Evolutionary conservation across 1,284 basidiomycete genomes (phyloP), one percentile per base, ranked within the genome.

Genomic region (Chalciporus piperatoides): DNA sequence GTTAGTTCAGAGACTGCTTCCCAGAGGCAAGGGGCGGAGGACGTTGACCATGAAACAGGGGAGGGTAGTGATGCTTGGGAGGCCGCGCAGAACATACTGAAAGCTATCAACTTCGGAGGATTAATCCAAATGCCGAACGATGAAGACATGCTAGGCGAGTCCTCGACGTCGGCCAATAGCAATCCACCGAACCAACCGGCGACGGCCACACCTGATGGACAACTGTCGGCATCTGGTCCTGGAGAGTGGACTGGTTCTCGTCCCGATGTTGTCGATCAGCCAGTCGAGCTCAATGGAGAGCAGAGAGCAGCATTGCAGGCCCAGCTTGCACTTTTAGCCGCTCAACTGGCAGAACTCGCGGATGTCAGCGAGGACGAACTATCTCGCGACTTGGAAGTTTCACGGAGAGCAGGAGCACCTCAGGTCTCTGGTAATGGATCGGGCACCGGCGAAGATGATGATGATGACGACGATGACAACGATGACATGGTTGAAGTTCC

Each of bases 81-180:
- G 59, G 85, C 86, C 1, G 86, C 86, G 14, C 83, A 88, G 58
- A 84, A 79, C 56, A 87, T 89, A 42, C 71, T 89, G 46, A 80
- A 84, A 59, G 82, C 82, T 3, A 86, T 89, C 69, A 86, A 87
- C 63, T 84, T 86, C 57, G 79, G 78, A 4, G 71, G 68, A 27
- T 63, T 82, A 36, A 66, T 77, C 25, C 71, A 74, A 49, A 60
- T 75, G 36, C 60, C 71, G 23, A 61, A 63, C 30, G 71, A 75
- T 30, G 70, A 71, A 4, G 61, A 68, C 38, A 60, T 49, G 19
- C 48, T 53, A 30, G 46, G 56, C 46, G 53, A 55, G 33, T 19
- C 54, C 39, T 53, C 54, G 19, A 51, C 36, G n/a, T 50, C 51
- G 37, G 33, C 40, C 6, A 21, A 15, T 27, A 14, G 27, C 3